Conservation (phyloP, 1,284 basidiomycete genomes). For the Neotropicomus parvogracilis region DNA sequence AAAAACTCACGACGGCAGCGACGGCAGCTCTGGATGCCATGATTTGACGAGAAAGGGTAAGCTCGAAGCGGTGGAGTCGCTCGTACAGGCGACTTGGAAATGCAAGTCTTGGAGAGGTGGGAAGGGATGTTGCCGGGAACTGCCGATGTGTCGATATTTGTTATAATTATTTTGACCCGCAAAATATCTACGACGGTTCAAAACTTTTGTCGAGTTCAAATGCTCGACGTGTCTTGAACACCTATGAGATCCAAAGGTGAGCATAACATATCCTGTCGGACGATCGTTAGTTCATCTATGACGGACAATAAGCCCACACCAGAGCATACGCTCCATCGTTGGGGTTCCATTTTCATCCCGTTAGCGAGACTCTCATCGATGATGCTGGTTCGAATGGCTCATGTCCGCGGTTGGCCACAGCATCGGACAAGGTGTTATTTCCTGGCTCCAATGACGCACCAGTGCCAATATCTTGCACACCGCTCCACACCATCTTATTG, state of each 20-base stretch:
- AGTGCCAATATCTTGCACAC: slow-evolving; percentile 1
- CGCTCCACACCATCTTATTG: slow-evolving; percentile 20
- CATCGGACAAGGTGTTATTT: slow-evolving; percentile 5
- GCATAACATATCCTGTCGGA: no score
- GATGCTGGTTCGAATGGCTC: slow-evolving; percentile 12
- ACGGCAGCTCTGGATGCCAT: slow-evolving; percentile 84
- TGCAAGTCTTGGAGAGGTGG: slow-evolving; percentile 13
- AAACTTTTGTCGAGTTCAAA: no score
- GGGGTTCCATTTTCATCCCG: slow-evolving; percentile 3
- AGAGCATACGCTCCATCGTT: not conserved
- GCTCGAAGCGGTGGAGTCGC: not conserved
- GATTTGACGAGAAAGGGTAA: slow-evolving; percentile 8
- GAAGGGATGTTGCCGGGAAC: slow-evolving; percentile 25
- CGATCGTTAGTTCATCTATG: no score
- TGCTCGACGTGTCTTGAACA: no score
- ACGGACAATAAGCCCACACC: no score
- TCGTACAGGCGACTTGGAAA: slow-evolving; percentile 16
- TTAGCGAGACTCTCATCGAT: slow-evolving; percentile 6
- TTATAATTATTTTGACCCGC: slow-evolving; percentile 5
- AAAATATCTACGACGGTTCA: slow-evolving; percentile 3
- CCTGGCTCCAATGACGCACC: slow-evolving; percentile 27
- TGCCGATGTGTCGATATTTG: slow-evolving; percentile 19
- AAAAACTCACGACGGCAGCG: slow-evolving; percentile 64
- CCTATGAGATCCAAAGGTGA: no score
- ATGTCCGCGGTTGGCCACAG: slow-evolving; percentile 10